A percentile compares a stretch with the other conserved stretches of the same genome.
Evolutionary conservation across 2,329 filamentous ascomycete genomes (phyloP).

Genomic region (Exserohilum turcica): DNA sequence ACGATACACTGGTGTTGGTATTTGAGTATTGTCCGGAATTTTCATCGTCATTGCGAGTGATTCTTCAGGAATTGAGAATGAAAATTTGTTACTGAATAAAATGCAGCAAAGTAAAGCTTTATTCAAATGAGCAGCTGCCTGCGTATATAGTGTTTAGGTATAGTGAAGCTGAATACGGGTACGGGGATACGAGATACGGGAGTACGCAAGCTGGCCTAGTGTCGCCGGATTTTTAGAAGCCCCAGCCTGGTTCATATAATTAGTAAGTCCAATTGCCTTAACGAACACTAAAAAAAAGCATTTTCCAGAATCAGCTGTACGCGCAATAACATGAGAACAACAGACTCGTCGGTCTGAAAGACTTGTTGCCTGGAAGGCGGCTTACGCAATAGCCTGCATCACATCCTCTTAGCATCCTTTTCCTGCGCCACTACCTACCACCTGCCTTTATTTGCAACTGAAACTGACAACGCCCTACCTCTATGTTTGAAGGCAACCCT

Average conservation of each 20-base stretch:
- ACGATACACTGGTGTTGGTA: neutral
- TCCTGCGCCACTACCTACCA: no score
- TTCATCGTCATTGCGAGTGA: neutral
- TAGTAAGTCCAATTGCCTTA: neutral
- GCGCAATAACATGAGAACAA: no score
- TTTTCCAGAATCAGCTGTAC: neutral
- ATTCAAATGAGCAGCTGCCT: neutral
- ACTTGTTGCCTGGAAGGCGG: no score
- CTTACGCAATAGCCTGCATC: no score
- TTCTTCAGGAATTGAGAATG: neutral
- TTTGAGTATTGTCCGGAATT: slow-evolving; percentile 1
- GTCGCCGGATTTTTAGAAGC: neutral
- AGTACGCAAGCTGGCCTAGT: neutral
- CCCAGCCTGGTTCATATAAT: neutral
- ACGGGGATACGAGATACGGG: slow-evolving; percentile 6
- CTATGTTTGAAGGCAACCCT: no score
- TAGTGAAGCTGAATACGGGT: neutral
- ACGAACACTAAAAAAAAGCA: neutral
- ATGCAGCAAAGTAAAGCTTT: neutral
- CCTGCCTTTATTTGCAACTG: no score
- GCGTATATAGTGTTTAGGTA: neutral
- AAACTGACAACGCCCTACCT: no score
- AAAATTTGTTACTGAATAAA: neutral
- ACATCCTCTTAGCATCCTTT: no score
- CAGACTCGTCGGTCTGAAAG: no score